Evolutionary conservation across 306 rosid species (phyloP).

Genomic region (Fagus sylvatica): DNA sequence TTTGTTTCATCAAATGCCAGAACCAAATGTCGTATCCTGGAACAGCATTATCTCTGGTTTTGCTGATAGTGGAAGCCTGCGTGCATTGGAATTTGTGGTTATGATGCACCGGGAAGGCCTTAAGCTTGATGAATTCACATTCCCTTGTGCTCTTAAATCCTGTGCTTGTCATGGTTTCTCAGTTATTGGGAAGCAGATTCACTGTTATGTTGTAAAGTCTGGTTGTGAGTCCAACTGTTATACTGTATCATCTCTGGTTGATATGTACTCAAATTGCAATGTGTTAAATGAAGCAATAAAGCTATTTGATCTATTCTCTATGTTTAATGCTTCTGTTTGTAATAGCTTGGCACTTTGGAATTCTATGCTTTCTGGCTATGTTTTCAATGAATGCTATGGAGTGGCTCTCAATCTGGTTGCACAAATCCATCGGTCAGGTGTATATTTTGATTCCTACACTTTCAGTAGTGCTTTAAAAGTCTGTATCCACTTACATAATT

Average conservation of each 20-base stretch:
- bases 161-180: slow-evolving; percentile 43
- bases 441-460: slow-evolving; percentile 62
- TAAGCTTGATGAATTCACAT: slow-evolving; percentile 67
- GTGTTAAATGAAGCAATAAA: slow-evolving; percentile 47
- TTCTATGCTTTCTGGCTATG: slow-evolving; percentile 81
- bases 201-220: slow-evolving; percentile 52
- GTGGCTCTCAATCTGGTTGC: slow-evolving; percentile 56
- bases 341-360: slow-evolving; percentile 70
- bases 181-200: slow-evolving; percentile 62
- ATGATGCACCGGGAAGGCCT: slow-evolving; percentile 61
- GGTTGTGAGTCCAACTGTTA: slow-evolving; percentile 65
- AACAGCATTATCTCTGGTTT: slow-evolving; percentile 81
- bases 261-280: slow-evolving; percentile 77
- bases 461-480: slow-evolving; percentile 65
- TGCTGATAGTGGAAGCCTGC: slow-evolving; percentile 39
- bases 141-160: slow-evolving; percentile 69
- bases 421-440: slow-evolving; percentile 48
- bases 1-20: slow-evolving; percentile 58
- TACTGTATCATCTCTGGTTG: slow-evolving; percentile 69
- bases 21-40: slow-evolving; percentile 70
- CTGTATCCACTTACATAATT: slow-evolving; percentile 52
- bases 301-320: slow-evolving; percentile 48
- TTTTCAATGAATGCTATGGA: slow-evolving; percentile 39
- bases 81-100: slow-evolving; percentile 51
- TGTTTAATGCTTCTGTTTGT: slow-evolving; percentile 25